Evolutionary conservation across 2,329 filamentous ascomycete genomes (phyloP), one percentile per base, ranked within the genome.

Genomic region (Apiospora phragmitis): DNA sequence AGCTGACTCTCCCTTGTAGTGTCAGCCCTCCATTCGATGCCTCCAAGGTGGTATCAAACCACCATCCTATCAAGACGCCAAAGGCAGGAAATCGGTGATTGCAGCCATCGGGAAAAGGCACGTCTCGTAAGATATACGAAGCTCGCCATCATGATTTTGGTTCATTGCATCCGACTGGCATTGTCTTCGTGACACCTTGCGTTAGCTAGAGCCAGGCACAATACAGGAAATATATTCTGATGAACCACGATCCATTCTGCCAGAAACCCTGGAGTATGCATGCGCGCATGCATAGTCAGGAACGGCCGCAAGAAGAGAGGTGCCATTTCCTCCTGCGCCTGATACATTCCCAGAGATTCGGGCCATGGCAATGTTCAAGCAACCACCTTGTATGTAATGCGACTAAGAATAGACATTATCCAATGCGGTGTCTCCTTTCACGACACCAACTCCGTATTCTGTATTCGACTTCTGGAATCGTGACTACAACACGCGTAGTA

Each of bases 381-480:
- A 62, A 24, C 32, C 55, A 38, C 55, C 55, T 38, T 62, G 32
- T 38, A 38, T n/a, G 55, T 35, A 11, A 62, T 62, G 55, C 55
- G 38, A 62, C 70, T 69, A 72, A 71, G 67, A 73, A 73, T 72
- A 73, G 72, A 49, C 45, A 55, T 47, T 70, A 68, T 68, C 55
- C 59, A 69, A 71, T 68, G 71, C 70, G 65, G 72, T 73, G 68
- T 69, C 72, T 68, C 72, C 32, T 69, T 43, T 43, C 65, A 69
- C 70, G 16, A 26, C 65, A 67, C 69, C 71, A 70, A 67, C 45
- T 62, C 32, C 55, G 55, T 62, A 62, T 62, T 62, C 18, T n/a
- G 32, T n/a, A 14, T 62, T 38, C 16, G 29, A 21, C 32, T 24
- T 62, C 55, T 32, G 51, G 26, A n/a, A 38, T 35, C 51, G 11